These are phyloP conservation scores for Gillenia trifoliata DNA, from an alignment of 306 rosid genomes.

Conservation along the genomic window DNA sequence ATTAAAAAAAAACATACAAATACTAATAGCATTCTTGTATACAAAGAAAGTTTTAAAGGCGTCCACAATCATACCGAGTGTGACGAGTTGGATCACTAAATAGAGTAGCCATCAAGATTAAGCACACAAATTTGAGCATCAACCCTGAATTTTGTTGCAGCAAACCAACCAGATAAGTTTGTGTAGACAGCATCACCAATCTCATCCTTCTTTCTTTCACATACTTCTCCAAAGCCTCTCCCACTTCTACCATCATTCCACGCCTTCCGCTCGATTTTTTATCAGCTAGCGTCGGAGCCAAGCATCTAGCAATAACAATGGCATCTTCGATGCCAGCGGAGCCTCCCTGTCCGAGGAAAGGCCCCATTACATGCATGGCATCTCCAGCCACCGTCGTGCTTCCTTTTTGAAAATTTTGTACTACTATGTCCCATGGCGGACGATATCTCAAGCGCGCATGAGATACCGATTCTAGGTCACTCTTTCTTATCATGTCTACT, in stretches of 20 bases:
- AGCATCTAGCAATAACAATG: conserved; percentile 40
- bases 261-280: background rate
- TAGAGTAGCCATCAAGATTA: background rate
- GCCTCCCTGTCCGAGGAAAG: conserved; percentile 65
- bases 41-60: background rate
- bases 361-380: conserved; percentile 66
- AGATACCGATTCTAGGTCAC: conserved; percentile 29
- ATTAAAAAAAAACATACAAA: too few species aligned
- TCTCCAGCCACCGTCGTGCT: conserved; percentile 54
- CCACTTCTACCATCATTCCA: background rate
- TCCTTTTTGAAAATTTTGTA: conserved; percentile 30
- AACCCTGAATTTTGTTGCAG: conserved; percentile 18
- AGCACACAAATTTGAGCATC: conserved; percentile 10
- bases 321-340: conserved; percentile 57
- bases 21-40: too few species aligned
- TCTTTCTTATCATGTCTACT: conserved; percentile 29
- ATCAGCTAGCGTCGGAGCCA: conserved; percentile 16
- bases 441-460: conserved; percentile 35
- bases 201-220: conserved; percentile 52
- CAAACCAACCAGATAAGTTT: conserved; percentile 37
- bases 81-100: conserved; percentile 9
- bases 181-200: conserved; percentile 33
- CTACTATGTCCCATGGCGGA: conserved; percentile 39
- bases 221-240: conserved; percentile 42
- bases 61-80: conserved; percentile 21